Base-by-base conservation (phyloP, 192 early-diverging fungal genomes). In the Linnemannia exigua region DNA sequence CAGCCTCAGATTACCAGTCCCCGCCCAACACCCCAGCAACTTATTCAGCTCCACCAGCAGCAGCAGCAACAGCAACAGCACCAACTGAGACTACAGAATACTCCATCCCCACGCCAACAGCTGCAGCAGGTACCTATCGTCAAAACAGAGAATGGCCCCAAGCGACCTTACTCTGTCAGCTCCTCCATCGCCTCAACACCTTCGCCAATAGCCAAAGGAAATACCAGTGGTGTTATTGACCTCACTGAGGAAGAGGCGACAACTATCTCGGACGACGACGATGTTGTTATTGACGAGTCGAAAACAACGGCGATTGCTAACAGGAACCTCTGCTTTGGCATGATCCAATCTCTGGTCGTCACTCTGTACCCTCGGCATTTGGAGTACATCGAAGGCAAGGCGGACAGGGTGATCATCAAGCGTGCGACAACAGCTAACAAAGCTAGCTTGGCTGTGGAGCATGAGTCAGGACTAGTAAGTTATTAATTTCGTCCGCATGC, bases 311-410 rank as follows among this genome's bases (percentile, higher is more conserved):
- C 84, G 19, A 70, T 86, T 33, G 78, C 77, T 4, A 86, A 88
- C 35, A 77, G 82, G 77, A 78, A 88, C 61, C 76, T 88, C 50
- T 88, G 87, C 50, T 88, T 84, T 74, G 87, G 87, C 0, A 85
- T 85, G 87, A 88, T 88, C 44, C 61, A 83, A 36, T 78, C 79
- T 5, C 37, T 81, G 28, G 73, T 85, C 19, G 76, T 88, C 25
- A 81, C 83, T 11, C 74, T 88, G 36, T 84, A 88, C 37, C 87
- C 87, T 36, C 81, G 87, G 19, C 82, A 80, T 58, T 77, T 80
- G 47, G 74, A 80, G 22, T 78, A 72, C 48, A 72, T 80, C 3
- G 79, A 84, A 66, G 87, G 82, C 31, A 81, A 85, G 38, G 70
- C 79, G 12, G 82, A 79, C 28, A 78, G 61, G 22, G 76, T 84